A percentile compares a stretch with the other conserved stretches of the same genome.
Conservation (phyloP, 2,329 filamentous ascomycete species). For the Epichloe bromicola region DNA sequence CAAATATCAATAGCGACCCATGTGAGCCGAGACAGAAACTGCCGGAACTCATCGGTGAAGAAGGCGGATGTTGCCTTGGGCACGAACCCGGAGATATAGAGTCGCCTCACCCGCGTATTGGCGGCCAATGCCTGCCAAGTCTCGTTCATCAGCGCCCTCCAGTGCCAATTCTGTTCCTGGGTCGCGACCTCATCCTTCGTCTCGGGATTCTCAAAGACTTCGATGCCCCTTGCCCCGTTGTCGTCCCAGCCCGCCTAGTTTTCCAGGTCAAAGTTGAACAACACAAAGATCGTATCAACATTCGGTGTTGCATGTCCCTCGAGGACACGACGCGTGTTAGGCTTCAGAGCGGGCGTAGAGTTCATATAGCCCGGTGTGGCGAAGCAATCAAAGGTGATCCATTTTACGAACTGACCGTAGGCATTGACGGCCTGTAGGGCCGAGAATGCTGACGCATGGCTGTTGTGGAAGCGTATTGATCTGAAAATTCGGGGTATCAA, state of each 20-base stretch:
- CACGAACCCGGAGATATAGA: neutral
- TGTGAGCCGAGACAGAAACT: neutral
- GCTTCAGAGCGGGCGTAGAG: neutral
- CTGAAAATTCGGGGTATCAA: too few relatives aligned
- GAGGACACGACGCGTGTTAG: neutral
- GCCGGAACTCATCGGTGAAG: neutral
- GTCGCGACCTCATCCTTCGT: neutral
- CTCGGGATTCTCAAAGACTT: neutral
- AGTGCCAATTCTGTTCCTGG: neutral
- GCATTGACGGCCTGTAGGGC: too few relatives aligned
- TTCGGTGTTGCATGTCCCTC: neutral
- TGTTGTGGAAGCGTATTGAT: too few relatives aligned
- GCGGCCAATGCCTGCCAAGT: neutral
- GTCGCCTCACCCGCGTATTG: neutral
- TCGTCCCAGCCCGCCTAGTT: neutral
- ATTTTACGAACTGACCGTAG: too few relatives aligned
- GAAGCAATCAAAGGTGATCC: neutral
- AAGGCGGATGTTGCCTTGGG: neutral
- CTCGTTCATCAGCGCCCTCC: neutral
- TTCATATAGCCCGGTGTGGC: neutral
- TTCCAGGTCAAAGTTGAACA: neutral
- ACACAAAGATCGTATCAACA: rapidly evolving
- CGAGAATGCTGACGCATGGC: too few relatives aligned
- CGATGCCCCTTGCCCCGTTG: neutral
- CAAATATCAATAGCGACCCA: too few relatives aligned